A percentile compares a stretch with the other conserved stretches of the same genome.
Conservation (phyloP, 2,329 filamentous ascomycete genomes). For the Tolypocladium paradoxum region DNA sequence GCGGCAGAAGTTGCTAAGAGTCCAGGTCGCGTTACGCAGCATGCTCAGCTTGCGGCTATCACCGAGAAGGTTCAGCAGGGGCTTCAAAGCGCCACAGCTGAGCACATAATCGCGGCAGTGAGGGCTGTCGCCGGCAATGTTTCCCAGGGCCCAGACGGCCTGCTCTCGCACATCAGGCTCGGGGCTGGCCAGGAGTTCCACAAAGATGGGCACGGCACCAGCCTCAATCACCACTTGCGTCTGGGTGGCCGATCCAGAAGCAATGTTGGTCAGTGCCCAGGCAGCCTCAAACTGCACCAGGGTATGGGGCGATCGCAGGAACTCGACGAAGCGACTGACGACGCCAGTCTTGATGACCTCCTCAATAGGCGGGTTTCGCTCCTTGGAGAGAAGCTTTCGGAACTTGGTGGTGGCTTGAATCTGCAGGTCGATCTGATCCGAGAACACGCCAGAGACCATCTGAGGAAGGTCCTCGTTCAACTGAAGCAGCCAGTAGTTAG, state of each 20-base stretch:
- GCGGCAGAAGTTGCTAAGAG: conserved; percentile 98
- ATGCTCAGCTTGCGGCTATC: conserved; percentile 99
- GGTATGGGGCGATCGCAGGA: conserved; percentile 93
- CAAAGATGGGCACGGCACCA: conserved; percentile 95
- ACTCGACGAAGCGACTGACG: conserved; percentile 94
- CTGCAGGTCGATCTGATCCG: conserved; percentile 94
- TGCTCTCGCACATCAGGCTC: conserved; percentile 98
- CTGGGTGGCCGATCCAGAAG: conserved; percentile 90
- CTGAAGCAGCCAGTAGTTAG: conserved; percentile 32
- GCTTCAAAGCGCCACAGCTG: conserved; percentile 80
- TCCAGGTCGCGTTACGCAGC: conserved; percentile 98
- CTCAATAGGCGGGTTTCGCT: conserved; percentile 97
- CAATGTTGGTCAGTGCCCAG: conserved; percentile 98
- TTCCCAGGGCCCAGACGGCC: conserved; percentile 95
- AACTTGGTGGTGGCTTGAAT: conserved; percentile 98
- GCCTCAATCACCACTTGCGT: conserved; percentile 98
- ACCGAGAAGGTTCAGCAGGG: conserved; percentile 77
- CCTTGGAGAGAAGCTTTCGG: conserved; percentile 94
- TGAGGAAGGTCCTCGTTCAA: conserved; percentile 95
- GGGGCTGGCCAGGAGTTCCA: conserved; percentile 87
- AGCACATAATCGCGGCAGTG: conserved; percentile 96
- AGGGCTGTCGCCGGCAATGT: conserved; percentile 97
- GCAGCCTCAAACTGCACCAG: conserved; percentile 98
- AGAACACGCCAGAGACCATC: conserved; percentile 98
- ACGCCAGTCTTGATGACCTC: conserved; percentile 99